Conservation (phyloP, 306 rosid species). For the Adenanthera pavonina region DNA sequence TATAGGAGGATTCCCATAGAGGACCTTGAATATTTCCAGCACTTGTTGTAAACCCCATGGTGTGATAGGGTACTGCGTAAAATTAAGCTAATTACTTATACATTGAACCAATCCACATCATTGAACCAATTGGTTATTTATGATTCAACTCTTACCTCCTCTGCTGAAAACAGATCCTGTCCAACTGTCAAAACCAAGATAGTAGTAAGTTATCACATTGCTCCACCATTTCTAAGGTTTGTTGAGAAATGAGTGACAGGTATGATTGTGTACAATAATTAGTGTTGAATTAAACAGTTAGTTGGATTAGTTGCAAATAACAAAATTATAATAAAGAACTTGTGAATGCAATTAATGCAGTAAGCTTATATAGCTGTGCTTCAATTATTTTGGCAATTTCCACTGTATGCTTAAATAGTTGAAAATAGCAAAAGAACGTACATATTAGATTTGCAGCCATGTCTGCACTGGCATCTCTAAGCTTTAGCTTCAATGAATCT, state of each 20-base stretch:
- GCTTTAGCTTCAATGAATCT: constrained; percentile 25
- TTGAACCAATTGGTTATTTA: constrained; percentile 19
- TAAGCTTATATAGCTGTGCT: background rate
- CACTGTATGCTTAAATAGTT: background rate
- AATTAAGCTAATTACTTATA: constrained; percentile 21
- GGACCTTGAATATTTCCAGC: constrained; percentile 54
- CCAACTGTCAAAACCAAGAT: constrained; percentile 39
- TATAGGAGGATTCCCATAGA: constrained; percentile 67
- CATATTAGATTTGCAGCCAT: constrained; percentile 37
- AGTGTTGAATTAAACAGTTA: background rate
- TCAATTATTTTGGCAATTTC: background rate
- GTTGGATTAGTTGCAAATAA: constrained; percentile 24
- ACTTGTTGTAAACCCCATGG: constrained; percentile 52
- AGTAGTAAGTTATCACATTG: background rate
- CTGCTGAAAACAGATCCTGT: background rate
- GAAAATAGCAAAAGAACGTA: constrained; percentile 22
- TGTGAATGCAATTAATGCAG: background rate
- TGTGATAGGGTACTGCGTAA: constrained; percentile 41
- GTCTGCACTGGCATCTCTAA: constrained; percentile 48
- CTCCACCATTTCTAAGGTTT: background rate
- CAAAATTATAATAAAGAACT: background rate
- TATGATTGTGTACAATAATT: background rate
- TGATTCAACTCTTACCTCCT: constrained; percentile 44
- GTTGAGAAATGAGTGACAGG: background rate
- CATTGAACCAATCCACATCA: background rate